Base-by-base conservation (phyloP, 257 asterid species). In the Penstemon barbatus region DNA sequence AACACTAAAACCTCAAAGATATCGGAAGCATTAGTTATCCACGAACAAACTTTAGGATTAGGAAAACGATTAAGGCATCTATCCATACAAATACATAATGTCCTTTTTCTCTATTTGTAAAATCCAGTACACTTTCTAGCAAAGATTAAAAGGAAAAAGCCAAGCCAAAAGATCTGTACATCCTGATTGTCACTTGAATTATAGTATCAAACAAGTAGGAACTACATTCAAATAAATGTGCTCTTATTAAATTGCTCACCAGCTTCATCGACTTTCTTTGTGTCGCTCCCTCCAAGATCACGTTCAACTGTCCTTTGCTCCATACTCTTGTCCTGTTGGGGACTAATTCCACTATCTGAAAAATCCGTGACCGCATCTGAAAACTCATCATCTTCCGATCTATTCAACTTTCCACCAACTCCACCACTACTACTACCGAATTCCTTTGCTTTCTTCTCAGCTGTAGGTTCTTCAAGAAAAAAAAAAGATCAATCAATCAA, bases 291-390 rank as follows among this genome's bases (percentile, higher is more conserved):
- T 58, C 46, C 19, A 40, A 65, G 71, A 79, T 79, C 87, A 69
- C 48, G 68, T 73, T 71, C 84, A 74, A 66, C 54, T 48, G 72
- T 71, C 60, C 75, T 78, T 56, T 25, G 61, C 68, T 78, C 79
- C 68, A 49, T 64, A 41, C 48, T 76, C 63, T 65, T 75, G 51
- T 75, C 66, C 48, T 59, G 5, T 25, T 64, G 72, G 4, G 88
- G 86, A 74, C 77, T 83, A 50, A 63, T 55, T 45, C 86, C 90
- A 72, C 85, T 78, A 40, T 89, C 95, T 0, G 92, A 72, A 80
- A 92, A 89, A 18, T 86, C 97, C 0, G 86, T 68, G 48, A 76
- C 82, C 51, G 95, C 98, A 82, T 92, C 98, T 40, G 97, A 72
- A 73, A 76, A 92, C 69, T 81, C 74, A 38, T 92, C 98, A 44